Conservation (phyloP, 306 rosid genomes). For the Cajanus cajan region DNA sequence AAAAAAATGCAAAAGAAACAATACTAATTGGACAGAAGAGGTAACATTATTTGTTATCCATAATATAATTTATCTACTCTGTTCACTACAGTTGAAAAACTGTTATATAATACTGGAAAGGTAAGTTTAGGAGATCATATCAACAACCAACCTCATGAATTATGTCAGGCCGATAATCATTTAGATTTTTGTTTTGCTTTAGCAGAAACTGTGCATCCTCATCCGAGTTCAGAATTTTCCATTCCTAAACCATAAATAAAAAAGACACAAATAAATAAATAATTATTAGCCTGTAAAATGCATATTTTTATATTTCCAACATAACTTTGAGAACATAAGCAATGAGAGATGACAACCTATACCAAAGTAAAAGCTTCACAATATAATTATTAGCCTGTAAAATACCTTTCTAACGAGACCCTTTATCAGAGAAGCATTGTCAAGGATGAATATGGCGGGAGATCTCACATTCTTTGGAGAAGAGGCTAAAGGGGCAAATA, state of each 20-base stretch:
- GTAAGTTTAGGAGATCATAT: neutral
- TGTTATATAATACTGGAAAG: neutral
- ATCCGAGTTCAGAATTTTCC: conserved; percentile 31
- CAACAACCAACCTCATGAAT: conserved; percentile 22
- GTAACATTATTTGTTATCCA: neutral
- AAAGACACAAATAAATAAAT: neutral
- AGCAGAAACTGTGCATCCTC: conserved; percentile 25
- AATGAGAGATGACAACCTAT: neutral
- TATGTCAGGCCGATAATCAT: conserved; percentile 38
- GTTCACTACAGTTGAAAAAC: neutral
- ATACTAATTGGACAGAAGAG: neutral
- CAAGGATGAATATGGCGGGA: conserved; percentile 19
- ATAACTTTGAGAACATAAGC: neutral
- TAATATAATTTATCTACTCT: neutral
- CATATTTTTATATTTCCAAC: neutral
- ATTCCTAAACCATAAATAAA: conserved; percentile 1
- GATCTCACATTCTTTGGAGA: conserved; percentile 8
- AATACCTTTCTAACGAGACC: conserved; percentile 2
- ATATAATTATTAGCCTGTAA: neutral
- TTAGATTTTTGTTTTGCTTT: conserved; percentile 31
- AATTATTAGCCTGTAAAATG: neutral
- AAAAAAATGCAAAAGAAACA: neutral
- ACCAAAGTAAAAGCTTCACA: neutral
- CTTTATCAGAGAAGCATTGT: neutral
- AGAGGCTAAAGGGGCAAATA: neutral